Conservation (phyloP, 176 grass and related monocot species). For the Oryza meridionalis region DNA sequence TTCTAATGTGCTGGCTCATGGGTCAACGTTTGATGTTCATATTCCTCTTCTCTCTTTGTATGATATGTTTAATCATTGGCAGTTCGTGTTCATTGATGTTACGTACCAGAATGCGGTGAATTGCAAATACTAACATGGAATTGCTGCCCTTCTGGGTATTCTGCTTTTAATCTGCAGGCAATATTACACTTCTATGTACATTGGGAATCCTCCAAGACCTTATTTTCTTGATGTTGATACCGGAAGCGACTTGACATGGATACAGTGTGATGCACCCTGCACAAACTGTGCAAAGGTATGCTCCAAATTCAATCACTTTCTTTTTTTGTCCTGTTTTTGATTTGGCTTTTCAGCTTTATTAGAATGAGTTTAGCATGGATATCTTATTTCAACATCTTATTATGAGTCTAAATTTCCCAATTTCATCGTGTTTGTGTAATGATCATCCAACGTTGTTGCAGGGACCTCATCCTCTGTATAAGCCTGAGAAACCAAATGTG, state of each 20-base stretch:
- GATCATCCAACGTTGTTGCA: constrained; percentile 32
- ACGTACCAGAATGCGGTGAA: neutral
- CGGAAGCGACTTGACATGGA: constrained; percentile 80
- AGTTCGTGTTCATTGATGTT: neutral
- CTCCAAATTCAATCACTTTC: neutral
- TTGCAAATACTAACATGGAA: constrained; percentile 26
- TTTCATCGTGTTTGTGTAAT: constrained; percentile 7
- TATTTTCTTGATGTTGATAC: constrained; percentile 93
- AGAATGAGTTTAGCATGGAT: neutral
- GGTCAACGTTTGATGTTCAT: constrained; percentile 19
- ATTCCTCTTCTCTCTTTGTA: neutral
- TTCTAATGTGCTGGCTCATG: neutral
- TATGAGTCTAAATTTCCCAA: neutral
- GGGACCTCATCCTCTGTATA: constrained; percentile 85
- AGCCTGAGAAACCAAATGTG: constrained; percentile 49
- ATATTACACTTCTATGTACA: constrained; percentile 76
- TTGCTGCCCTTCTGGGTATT: constrained; percentile 18
- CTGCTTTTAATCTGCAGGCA: constrained; percentile 59
- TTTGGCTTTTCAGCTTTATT: constrained; percentile 11
- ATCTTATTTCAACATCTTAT: neutral
- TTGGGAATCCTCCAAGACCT: constrained; percentile 76
- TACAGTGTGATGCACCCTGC: constrained; percentile 83
- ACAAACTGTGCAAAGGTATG: constrained; percentile 82
- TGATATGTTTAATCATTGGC: neutral
- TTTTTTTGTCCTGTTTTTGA: neutral